Evolutionary conservation across 306 rosid genomes (phyloP).

Genomic region (Prunus mongolica): DNA sequence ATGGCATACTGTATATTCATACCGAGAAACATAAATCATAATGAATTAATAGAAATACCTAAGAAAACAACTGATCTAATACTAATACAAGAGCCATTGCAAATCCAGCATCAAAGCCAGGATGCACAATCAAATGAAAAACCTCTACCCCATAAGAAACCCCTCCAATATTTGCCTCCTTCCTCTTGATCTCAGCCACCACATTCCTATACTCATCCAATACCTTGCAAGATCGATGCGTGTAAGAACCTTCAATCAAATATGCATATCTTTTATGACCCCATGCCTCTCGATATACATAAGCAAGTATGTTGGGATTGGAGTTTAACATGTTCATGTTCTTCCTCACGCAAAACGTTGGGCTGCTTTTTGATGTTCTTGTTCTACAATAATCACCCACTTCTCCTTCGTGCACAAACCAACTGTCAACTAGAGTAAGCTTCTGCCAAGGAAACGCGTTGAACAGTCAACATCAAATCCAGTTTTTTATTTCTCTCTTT

Average conservation of each 20-base stretch:
- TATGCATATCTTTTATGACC: constrained; percentile 32
- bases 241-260: constrained; percentile 61
- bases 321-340: constrained; percentile 38
- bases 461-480: neutral
- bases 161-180: constrained; percentile 46
- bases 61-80: constrained; percentile 73
- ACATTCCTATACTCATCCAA: constrained; percentile 47
- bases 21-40: neutral
- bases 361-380: constrained; percentile 30
- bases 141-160: constrained; percentile 70
- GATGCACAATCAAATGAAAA: constrained; percentile 62
- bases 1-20: neutral
- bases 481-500: neutral
- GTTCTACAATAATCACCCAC: neutral
- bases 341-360: constrained; percentile 57
- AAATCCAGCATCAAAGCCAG: constrained; percentile 57
- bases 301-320: constrained; percentile 39
- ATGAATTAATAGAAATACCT: neutral
- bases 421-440: constrained; percentile 48
- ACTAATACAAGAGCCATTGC: constrained; percentile 78
- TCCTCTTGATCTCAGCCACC: constrained; percentile 72
- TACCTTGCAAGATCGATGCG: constrained; percentile 59
- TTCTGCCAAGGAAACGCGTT: constrained; percentile 35
- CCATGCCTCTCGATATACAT: constrained; percentile 31
- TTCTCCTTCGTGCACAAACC: constrained; percentile 75